These are phyloP conservation scores for Peniophora sp. DNA, from an alignment of 1,284 basidiomycete genomes.

Conservation along the genomic window DNA sequence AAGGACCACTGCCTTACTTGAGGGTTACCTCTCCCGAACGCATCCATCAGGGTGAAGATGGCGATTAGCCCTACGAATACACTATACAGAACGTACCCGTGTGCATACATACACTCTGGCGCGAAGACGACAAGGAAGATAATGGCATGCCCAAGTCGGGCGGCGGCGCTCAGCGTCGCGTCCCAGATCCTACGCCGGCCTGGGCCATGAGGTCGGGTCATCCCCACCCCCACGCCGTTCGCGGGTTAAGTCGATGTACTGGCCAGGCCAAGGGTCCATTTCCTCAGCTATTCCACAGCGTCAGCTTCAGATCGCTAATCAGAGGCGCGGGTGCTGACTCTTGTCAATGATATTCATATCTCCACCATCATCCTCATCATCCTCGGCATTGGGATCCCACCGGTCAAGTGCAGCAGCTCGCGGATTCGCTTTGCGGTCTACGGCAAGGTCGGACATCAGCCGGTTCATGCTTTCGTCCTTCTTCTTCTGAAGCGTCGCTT, in stretches of 20 bases:
- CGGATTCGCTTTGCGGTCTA: conserved; percentile 58
- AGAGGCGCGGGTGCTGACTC: conserved; percentile 34
- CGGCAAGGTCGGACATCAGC: conserved; percentile 80
- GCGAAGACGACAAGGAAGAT: no score
- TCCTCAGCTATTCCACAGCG: conserved; percentile 33
- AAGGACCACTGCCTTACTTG: no score
- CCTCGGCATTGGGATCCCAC: conserved; percentile 48
- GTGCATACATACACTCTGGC: no score
- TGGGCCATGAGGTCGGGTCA: conserved; percentile 56
- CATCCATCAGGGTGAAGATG: no score
- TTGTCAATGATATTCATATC: conserved; percentile 60
- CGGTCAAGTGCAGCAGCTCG: conserved; percentile 41
- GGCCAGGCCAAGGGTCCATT: conserved; percentile 51
- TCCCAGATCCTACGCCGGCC: conserved; percentile 33
- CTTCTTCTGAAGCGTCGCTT: conserved; percentile 56
- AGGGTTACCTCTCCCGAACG: no score
- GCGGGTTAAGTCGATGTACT: conserved; percentile 62
- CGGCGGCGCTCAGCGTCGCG: not conserved
- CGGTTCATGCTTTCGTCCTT: conserved; percentile 77
- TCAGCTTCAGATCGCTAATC: not conserved
- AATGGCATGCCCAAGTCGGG: no score
- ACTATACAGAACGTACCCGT: no score
- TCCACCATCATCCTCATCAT: conserved; percentile 55
- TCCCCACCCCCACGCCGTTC: conserved; percentile 33
- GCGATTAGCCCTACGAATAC: no score